These are phyloP conservation scores for Neckera pumila DNA, from an alignment of 225 moss, liverwort and hornwort species.

Conservation along the genomic window DNA sequence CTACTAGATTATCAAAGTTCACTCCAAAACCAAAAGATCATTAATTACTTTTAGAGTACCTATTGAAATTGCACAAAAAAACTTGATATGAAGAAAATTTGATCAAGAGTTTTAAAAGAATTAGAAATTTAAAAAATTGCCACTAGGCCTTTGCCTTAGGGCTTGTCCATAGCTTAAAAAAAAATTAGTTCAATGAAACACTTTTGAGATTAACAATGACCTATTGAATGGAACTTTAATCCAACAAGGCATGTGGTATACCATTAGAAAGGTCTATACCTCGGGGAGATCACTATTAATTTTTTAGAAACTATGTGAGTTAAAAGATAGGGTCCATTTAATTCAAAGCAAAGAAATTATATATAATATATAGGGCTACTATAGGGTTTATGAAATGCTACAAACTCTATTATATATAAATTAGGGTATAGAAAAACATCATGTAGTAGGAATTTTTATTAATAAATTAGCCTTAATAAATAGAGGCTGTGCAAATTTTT, in stretches of 20 bases:
- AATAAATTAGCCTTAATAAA: too few species aligned
- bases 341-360: too few species aligned
- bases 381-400: too few species aligned
- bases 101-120: background rate
- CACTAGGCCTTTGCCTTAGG: background rate
- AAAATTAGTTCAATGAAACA: background rate
- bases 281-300: too few species aligned
- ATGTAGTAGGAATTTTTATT: too few species aligned
- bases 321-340: too few species aligned
- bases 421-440: too few species aligned
- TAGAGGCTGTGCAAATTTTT: too few species aligned
- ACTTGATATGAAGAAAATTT: background rate
- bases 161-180: rapidly evolving
- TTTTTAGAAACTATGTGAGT: too few species aligned
- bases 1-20: rapidly evolving
- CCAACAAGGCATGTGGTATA: background rate
- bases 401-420: too few species aligned
- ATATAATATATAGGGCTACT: too few species aligned
- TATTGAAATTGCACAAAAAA: background rate
- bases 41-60: background rate
- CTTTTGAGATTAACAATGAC: too few species aligned
- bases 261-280: rapidly evolving
- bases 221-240: background rate
- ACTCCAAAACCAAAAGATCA: background rate
- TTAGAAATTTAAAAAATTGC: background rate